These are phyloP conservation scores for Silene latifolia DNA, from an alignment of 148 eudicot genomes.

Conservation along the genomic window DNA sequence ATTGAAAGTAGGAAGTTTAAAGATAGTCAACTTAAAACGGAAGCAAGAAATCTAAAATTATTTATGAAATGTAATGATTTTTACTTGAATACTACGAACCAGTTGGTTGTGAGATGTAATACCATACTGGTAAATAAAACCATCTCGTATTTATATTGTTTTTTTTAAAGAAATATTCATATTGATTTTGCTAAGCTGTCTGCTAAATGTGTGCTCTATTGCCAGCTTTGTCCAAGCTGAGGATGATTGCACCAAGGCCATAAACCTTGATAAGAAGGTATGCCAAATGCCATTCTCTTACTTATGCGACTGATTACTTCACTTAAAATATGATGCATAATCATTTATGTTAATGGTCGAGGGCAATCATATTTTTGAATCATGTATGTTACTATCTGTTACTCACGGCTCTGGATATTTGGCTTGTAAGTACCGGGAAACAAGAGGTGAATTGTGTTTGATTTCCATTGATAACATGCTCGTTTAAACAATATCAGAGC, in stretches of 20 bases:
- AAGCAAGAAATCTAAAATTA: background rate
- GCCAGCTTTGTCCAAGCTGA: slow-evolving; percentile 77
- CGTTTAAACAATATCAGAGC: no score
- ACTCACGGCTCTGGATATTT: background rate
- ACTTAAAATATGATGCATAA: background rate
- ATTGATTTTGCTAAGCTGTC: background rate
- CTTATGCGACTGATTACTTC: slow-evolving; percentile 3
- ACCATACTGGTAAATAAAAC: background rate
- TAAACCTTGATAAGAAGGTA: slow-evolving; percentile 89
- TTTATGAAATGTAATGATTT: background rate
- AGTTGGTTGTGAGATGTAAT: background rate
- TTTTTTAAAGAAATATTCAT: background rate
- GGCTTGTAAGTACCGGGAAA: background rate
- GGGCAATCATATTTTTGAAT: background rate
- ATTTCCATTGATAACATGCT: background rate
- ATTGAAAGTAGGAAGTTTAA: background rate
- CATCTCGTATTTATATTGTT: background rate
- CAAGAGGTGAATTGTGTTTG: background rate
- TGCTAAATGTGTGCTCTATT: slow-evolving; percentile 14
- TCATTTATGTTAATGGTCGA: background rate
- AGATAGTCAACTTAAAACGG: background rate
- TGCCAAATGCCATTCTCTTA: slow-evolving; percentile 12
- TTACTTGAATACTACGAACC: background rate
- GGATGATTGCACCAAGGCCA: slow-evolving; percentile 77
- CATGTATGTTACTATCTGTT: background rate